Evolutionary conservation across 495 filamentous ascomycete genomes (phyloP), one percentile per base, ranked within the genome.

Genomic region (Penicillium pancosmium): DNA sequence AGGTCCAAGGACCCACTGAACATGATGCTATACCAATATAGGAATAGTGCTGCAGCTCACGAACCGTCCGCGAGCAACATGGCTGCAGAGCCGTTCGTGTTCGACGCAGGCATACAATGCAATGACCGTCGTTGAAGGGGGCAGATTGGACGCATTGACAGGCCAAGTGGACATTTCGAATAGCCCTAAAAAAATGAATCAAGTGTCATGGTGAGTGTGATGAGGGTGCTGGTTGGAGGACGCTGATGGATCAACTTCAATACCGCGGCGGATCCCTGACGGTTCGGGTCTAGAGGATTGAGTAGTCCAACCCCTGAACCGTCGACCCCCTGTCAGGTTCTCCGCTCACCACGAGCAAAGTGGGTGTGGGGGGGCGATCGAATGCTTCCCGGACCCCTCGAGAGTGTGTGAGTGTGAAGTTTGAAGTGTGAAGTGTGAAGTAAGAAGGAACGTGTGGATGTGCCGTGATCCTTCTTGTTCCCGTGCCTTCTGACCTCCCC

Each of bases 241-340:
- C 1, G 5, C 36, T 40, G 50, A 40, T 48, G 46, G 46, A 48
- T 48, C 50, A 52, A 16, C 31, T 12, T 1, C 33, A 21, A 23
- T 13, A 10, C 35, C 35, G 31, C 7, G 23, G 57, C 57, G 57
- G 52, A 50, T 55, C 57, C 57, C 43, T 34, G 25, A 35, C 34
- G 16, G 15, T 50, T 60, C 13, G 44, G 52, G 57, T 13, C 53
- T 60, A 62, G 57, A 36, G 52, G 58, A 46, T 55, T 27, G 21
- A 40, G 48, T 60, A 38, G 53, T 57, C 47, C 63, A 65, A 65
- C 67, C 67, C 67, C 67, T 70, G 67, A 70, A 68, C 67, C 61
- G 59, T 44, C 41, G 41, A 18, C 16, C 65, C 65, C 62, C 60
- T 63, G 60, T 62, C 62, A 66, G 52, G 36, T 66, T 63, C 64